Conservation (phyloP, 140 eudicot genomes). For the Eryngium alpinum region DNA sequence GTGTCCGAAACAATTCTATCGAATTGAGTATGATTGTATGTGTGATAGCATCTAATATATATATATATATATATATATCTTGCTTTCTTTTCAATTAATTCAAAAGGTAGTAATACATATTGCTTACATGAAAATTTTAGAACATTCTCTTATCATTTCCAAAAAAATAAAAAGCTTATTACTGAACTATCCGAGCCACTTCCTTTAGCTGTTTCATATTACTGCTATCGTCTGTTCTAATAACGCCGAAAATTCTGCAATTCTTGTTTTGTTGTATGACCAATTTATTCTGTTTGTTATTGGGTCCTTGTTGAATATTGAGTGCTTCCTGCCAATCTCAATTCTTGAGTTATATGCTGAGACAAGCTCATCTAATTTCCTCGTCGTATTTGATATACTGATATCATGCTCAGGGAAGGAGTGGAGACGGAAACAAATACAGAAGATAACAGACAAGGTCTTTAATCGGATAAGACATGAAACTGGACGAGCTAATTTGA, state of each 20-base stretch:
- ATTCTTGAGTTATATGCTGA: neutral
- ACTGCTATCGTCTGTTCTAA: neutral
- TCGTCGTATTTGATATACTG: neutral
- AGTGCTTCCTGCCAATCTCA: neutral
- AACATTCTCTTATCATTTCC: too few species aligned
- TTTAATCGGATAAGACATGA: slow-evolving; percentile 41
- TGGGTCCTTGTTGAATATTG: neutral
- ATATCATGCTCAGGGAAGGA: slow-evolving; percentile 36
- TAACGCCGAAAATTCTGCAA: neutral
- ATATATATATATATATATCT: too few species aligned
- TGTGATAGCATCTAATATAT: too few species aligned
- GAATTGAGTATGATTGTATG: too few species aligned
- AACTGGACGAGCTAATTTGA: slow-evolving; percentile 27
- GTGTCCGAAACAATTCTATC: too few species aligned
- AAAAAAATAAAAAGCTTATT: too few species aligned
- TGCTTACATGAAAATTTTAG: too few species aligned
- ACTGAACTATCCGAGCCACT: neutral
- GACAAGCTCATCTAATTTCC: neutral
- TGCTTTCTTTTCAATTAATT: too few species aligned
- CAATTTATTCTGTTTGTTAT: neutral
- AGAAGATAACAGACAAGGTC: slow-evolving; percentile 40
- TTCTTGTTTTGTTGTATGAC: neutral
- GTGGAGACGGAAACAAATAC: slow-evolving; percentile 51
- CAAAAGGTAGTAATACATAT: too few species aligned
- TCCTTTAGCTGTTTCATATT: neutral